A percentile compares a stretch with the other conserved stretches of the same genome.
phyloP scores from a whole-genome alignment of 192 early-diverging fungal genomes.

The Podila clonocystis region DNA sequence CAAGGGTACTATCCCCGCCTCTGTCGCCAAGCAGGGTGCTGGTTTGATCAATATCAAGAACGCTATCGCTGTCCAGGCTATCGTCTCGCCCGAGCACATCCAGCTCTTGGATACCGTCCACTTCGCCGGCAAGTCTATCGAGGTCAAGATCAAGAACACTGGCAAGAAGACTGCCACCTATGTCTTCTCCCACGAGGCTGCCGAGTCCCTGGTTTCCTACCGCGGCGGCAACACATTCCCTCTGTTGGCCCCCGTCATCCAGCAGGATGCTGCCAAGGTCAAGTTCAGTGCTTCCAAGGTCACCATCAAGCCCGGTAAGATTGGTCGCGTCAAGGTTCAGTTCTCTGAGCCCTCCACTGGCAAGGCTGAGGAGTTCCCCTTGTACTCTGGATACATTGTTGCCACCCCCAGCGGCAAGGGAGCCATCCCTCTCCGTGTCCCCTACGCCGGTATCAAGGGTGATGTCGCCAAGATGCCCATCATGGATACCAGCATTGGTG shows the following conservation, averaged over 20 bases:
- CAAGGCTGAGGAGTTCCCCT: slow-evolving; percentile 13
- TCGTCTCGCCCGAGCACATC: slow-evolving; percentile 65
- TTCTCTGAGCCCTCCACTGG: slow-evolving; percentile 54
- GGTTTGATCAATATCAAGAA: slow-evolving; percentile 79
- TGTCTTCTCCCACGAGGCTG: slow-evolving; percentile 46
- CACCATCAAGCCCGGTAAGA: slow-evolving; percentile 35
- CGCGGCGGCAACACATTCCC: slow-evolving; percentile 24
- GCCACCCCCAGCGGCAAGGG: slow-evolving; percentile 27
- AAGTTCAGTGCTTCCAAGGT: slow-evolving; percentile 30
- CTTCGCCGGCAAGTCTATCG: slow-evolving; percentile 23
- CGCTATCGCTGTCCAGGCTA: slow-evolving; percentile 62
- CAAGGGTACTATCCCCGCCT: slow-evolving; percentile 6
- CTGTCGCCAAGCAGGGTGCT: slow-evolving; percentile 71
- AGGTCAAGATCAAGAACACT: slow-evolving; percentile 54
- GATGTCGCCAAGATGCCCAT: slow-evolving; percentile 29
- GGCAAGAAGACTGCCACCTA: slow-evolving; percentile 44
- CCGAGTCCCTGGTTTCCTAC: slow-evolving; percentile 57
- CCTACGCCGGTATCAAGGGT: slow-evolving; percentile 49
- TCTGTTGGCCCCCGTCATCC: slow-evolving; percentile 21
- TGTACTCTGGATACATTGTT: slow-evolving; percentile 34
- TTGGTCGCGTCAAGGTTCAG: slow-evolving; percentile 37
- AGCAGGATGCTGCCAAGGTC: slow-evolving; percentile 48
- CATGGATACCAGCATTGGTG: slow-evolving; percentile 24
- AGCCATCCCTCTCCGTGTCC: slow-evolving; percentile 20
- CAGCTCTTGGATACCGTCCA: slow-evolving; percentile 63